Evolutionary conservation across 441 rosid species (phyloP), one percentile per base, ranked within the genome.

Genomic region (Breynia disticha): DNA sequence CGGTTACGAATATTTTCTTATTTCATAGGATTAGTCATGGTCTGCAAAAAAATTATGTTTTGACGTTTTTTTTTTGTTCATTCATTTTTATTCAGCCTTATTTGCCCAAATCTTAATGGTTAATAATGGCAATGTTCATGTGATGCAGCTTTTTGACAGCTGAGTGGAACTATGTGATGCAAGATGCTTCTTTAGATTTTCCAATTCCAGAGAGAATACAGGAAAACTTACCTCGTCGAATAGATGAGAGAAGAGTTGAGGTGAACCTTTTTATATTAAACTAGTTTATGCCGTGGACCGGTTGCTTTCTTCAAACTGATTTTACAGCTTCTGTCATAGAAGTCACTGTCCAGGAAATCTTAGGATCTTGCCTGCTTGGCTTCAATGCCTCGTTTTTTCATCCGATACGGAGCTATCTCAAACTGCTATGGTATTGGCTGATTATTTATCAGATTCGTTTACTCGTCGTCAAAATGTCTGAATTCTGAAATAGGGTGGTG

Each of bases 101-200:
- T 46, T 56, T 5, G 19, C 16, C 22, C 57, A 28, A 43, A 38
- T 56, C 51, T 57, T 39, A 37, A 39, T 61, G 19, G 19, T 48
- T 46, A 50, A 13, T 41, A 50, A 61, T 58, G 45, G 16, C 58
- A 38, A 15, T 41, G 20, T 41, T 65, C 62, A 19, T 57, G 54
- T 66, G 53, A 51, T 68, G 53, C 74, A 94, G 99, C 32, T 87
- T 56, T 77, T 59, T 89, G 61, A 77, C 41, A 66, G 83, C 83
- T 60, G 97, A 94, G 77, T 89, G 99, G 97, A 72, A 70, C 45
- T 82, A 72, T 64, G 46, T 84, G 74, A 75, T 65, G 73, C 76
- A 69, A 53, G 77, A 41, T 56, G 60, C 76, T 75, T 73, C 74
- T 35, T 65, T 61, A 5, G 80, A 82, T 73, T 64, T 71, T 61